Percentiles rank a stretch among this genome's conserved stretches.
Conservation (phyloP, 805 yeast species). For the Maudiozyma barnettii region DNA sequence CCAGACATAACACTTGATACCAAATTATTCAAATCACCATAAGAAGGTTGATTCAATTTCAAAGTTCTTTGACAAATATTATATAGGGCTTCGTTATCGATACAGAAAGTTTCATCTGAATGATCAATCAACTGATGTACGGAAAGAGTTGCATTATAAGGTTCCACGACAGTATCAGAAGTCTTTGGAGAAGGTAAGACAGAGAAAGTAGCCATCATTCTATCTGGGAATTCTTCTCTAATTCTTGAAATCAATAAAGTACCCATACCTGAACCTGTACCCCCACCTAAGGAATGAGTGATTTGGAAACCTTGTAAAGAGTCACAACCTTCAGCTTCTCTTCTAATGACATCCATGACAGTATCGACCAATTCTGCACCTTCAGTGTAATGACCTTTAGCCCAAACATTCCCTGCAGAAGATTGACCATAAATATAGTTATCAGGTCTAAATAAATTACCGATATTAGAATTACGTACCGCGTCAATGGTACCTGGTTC, state of each 20-base stretch:
- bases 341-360: conserved; percentile 80
- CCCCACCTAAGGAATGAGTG: conserved; percentile 76
- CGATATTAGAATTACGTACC: conserved; percentile 70
- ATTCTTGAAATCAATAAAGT: conserved; percentile 76
- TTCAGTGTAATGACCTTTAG: conserved; percentile 93
- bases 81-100: conserved; percentile 89
- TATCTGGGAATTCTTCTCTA: conserved; percentile 87
- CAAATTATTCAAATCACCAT: conserved; percentile 68
- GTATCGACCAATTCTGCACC: conserved; percentile 91
- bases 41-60: conserved; percentile 69
- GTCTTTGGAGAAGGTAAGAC: conserved; percentile 88
- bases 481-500: conserved; percentile 92
- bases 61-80: conserved; percentile 81
- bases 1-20: conserved; percentile 92
- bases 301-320: conserved; percentile 93
- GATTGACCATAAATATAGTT: conserved; percentile 83
- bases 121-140: conserved; percentile 85
- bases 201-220: conserved; percentile 93
- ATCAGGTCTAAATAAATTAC: conserved; percentile 85
- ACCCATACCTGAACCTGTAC: conserved; percentile 97
- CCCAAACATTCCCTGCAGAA: conserved; percentile 95
- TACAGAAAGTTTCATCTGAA: conserved; percentile 89
- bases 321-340: conserved; percentile 91
- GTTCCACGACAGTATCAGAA: conserved; percentile 90
- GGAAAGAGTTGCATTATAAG: conserved; percentile 86